Evolutionary conservation across 768 basidiomycete genomes (phyloP).

Genomic region (Pholiota conissans): DNA sequence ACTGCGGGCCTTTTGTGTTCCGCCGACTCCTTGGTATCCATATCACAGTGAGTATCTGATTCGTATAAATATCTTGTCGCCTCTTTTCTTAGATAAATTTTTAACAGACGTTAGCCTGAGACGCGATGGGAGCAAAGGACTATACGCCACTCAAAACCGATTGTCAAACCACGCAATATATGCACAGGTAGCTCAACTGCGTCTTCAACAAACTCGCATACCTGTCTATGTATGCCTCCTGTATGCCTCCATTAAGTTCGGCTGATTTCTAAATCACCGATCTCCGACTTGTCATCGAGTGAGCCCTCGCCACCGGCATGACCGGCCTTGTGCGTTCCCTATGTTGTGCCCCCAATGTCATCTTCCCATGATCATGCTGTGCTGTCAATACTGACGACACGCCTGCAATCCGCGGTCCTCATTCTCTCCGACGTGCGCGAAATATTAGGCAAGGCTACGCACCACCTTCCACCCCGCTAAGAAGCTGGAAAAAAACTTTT

Average conservation of each 20-base stretch:
- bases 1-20: neutral
- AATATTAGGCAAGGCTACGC: neutral
- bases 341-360: neutral
- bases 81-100: neutral
- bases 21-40: neutral
- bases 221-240: neutral
- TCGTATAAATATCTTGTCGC: neutral
- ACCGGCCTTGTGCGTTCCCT: neutral
- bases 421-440: slow-evolving; percentile 1
- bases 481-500: slow-evolving; percentile 5
- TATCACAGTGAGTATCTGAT: neutral
- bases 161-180: neutral
- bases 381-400: slow-evolving; percentile 2
- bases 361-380: slow-evolving; percentile 6
- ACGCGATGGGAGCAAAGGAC: neutral
- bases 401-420: neutral
- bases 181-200: neutral
- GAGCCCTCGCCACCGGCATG: neutral
- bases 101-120: neutral
- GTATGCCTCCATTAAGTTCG: neutral
- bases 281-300: neutral
- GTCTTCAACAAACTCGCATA: neutral
- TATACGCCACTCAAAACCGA: neutral
- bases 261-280: neutral
- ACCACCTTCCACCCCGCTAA: neutral